These are phyloP conservation scores for Leishmania aethiopica DNA, from an alignment of 208 protist species.

Conservation along the genomic window DNA sequence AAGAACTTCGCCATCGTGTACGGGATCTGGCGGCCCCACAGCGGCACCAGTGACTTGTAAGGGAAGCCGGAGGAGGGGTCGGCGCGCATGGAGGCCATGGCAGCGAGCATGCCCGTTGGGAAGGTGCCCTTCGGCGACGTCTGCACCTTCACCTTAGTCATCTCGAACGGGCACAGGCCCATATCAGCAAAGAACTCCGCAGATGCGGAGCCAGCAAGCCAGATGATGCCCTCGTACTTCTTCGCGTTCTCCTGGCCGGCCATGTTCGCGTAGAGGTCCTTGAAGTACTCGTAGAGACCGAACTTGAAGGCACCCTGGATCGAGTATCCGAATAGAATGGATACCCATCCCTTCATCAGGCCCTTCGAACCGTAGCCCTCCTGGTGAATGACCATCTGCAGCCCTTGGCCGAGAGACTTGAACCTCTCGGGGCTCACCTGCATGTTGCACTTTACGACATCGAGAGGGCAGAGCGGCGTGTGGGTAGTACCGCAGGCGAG, in stretches of 20 bases:
- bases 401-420: constrained; percentile 58
- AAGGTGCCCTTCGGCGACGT: constrained; percentile 85
- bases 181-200: constrained; percentile 98
- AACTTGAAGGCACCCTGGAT: constrained; percentile 95
- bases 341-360: constrained; percentile 91
- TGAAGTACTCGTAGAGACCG: constrained; percentile 96
- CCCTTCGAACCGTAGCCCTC: constrained; percentile 73
- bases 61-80: constrained; percentile 84
- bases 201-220: constrained; percentile 91
- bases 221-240: constrained; percentile 82
- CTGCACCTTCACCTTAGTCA: constrained; percentile 94
- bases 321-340: constrained; percentile 94
- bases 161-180: constrained; percentile 95
- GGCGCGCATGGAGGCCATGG: constrained; percentile 68
- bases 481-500: constrained; percentile 96
- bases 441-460: constrained; percentile 97
- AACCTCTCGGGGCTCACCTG: constrained; percentile 93
- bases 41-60: constrained; percentile 88
- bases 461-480: constrained; percentile 93
- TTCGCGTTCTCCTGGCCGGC: constrained; percentile 87
- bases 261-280: constrained; percentile 87
- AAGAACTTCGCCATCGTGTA: constrained; percentile 97
- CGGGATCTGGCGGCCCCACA: constrained; percentile 95
- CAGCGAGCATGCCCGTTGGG: constrained; percentile 70
- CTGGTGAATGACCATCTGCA: constrained; percentile 13